Evolutionary conservation across 1,284 basidiomycete genomes (phyloP), one percentile per base, ranked within the genome.

Genomic region (Papiliotrema terrestris): DNA sequence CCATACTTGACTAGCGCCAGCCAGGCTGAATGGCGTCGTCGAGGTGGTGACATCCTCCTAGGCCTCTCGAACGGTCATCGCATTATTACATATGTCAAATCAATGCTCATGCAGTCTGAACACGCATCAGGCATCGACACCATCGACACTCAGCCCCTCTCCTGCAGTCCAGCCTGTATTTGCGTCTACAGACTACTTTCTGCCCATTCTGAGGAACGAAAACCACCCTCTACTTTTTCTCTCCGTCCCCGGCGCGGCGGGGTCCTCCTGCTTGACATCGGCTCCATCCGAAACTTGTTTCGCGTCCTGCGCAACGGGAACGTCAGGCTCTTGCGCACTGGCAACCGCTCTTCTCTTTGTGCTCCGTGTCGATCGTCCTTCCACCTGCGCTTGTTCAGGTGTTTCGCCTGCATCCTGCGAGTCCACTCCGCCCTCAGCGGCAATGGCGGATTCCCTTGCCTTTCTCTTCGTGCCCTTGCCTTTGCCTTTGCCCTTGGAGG

Each of bases 261-360:
- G 36, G 2, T 37, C 52, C 13, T 45, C 26, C 11, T 22, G 35
- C n/a, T 49, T 25, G 14, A n/a, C 42, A 13, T 20, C 32, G 4
- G 5, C 3, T 15, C 26, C 20, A 11, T 41, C 39, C 22, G 20
- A 26, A 22, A 17, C n/a, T n/a, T n/a, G n/a, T n/a, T n/a, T 22
- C 17, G 8, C n/a, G 20, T 19, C 20, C 45, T 54, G 22, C 6
- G 42, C 26, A 8, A 56, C 45, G 14, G 60, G 56, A 32, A 52
- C 53, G 29, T 56, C 61, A 11, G 51, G 55, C 8, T 44, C 47
- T 23, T 58, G 52, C 3, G 44, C 49, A 39, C 20, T 53, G 42
- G 55, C 61, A 6, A 66, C 45, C 8, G 63, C 65, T 42, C 61
- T 37, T 32, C 57, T 39, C 41, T 67, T 67, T 38, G 46, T 35